phyloP scores from a whole-genome alignment of 1,284 basidiomycete genomes.

The Malassezia vespertilionis region DNA sequence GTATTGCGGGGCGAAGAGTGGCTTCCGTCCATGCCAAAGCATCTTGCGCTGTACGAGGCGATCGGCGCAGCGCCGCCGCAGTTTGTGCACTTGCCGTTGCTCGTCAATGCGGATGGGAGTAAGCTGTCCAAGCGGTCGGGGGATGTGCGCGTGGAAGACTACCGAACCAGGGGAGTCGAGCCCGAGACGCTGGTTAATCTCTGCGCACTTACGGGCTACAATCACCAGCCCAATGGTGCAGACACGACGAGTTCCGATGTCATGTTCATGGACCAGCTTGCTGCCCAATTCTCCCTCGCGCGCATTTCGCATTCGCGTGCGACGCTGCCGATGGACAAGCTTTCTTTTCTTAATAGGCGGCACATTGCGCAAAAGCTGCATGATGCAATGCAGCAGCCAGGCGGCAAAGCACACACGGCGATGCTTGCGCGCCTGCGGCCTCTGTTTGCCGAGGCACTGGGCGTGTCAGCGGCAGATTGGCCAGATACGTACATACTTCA shows the following conservation, averaged over 20 bases:
- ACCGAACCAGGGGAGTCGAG: conserved; percentile 77
- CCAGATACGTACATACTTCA: conserved; percentile 5
- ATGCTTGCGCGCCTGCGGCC: conserved; percentile 8
- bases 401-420: background rate
- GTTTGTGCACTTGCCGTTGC: conserved; percentile 81
- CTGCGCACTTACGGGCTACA: conserved; percentile 86
- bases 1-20: conserved; percentile 95
- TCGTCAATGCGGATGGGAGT: conserved; percentile 77
- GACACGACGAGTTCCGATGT: background rate
- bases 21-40: conserved; percentile 85
- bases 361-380: conserved; percentile 29
- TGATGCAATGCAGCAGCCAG: too few species aligned
- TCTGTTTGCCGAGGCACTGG: conserved; percentile 1
- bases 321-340: conserved; percentile 29
- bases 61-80: conserved; percentile 63
- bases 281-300: conserved; percentile 24
- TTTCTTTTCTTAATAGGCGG: conserved; percentile 34
- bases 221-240: conserved; percentile 24
- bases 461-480: background rate
- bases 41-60: conserved; percentile 75
- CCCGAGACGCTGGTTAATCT: conserved; percentile 82
- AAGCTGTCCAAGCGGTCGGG: conserved; percentile 92
- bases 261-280: conserved; percentile 18
- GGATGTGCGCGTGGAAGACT: conserved; percentile 74
- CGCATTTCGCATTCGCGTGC: conserved; percentile 38